Base-by-base conservation (phyloP, 495 filamentous ascomycete genomes). In the Daldinia concentrica region DNA sequence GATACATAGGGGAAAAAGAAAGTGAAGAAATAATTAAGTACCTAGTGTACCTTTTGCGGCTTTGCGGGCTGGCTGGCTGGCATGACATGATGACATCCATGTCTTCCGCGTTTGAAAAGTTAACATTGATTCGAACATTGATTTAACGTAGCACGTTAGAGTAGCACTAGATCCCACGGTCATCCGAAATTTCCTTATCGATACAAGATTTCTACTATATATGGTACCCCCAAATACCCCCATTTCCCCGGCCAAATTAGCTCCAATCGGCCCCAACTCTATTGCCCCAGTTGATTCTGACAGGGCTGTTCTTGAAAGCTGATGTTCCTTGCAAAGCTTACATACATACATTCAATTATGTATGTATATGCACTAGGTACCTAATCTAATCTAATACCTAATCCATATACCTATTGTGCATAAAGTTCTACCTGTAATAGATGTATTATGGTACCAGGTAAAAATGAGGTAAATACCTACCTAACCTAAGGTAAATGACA, bases 161-260 rank as follows among this genome's bases (percentile, higher is more conserved):
- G 70, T 73, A 62, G 57, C 50, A 73, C 62, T 14, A 73, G 62
- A 73, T 73, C 71, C 71, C 29, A 69, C 66, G 24, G 51, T 66
- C 19, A 36, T 67, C 69, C 58, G 64, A 72, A 72, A 58, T 29
- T 67, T 26, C 54, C 64, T 72, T 72, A 72, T 72, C 69, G 69
- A 72, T 72, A 66, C 32, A 60, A 36, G n/a, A 52, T 24, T 4
- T 57, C 52, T 58, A 7, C 27, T 29, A 55, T 27, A 4, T 27
- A 27, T 17, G 51, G 6, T 37, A 30, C 30, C 27, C 29, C 19
- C 37, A 26, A 54, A 34, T 1, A 14, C 1, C 17, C 27, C 59
- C 59, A 51, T 26, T 37, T 7, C 4, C 24, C 26, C 27, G 24
- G 32, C 12, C 45, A 32, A 19, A 50, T 32, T 43, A 26, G 22